Evolutionary conservation across 352 stramenopile species (phyloP).

Genomic region (Phytophthora idaei): DNA sequence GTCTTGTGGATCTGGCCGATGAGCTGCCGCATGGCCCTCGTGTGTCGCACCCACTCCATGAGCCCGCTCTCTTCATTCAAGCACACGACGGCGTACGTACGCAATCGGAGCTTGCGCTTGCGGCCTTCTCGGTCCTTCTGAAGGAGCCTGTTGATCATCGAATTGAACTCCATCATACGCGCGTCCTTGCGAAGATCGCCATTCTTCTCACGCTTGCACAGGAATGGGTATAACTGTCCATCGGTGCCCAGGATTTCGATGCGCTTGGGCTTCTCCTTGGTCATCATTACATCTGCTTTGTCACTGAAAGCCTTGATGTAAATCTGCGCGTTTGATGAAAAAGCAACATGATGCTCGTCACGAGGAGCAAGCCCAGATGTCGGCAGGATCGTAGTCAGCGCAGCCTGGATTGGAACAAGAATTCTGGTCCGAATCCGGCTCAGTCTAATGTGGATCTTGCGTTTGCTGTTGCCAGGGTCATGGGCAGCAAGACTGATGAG

Average conservation of each 20-base stretch:
- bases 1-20: constrained; percentile 90
- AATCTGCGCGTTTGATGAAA: constrained; percentile 71
- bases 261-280: constrained; percentile 99
- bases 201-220: constrained; percentile 98
- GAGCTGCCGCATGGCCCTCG: constrained; percentile 92
- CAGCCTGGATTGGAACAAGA: constrained; percentile 80
- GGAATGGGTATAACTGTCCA: constrained; percentile 86
- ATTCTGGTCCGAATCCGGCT: constrained; percentile 74
- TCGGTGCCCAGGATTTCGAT: constrained; percentile 89
- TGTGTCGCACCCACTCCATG: constrained; percentile 99
- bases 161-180: constrained; percentile 99
- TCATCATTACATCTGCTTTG: constrained; percentile 96
- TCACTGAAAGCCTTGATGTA: constrained; percentile 91
- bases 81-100: constrained; percentile 99
- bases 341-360: constrained; percentile 61
- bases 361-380: constrained; percentile 61
- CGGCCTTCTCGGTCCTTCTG: constrained; percentile 88
- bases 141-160: constrained; percentile 99
- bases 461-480: constrained; percentile 69
- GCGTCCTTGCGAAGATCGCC: constrained; percentile 99
- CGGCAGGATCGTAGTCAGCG: constrained; percentile 76
- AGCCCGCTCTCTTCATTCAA: constrained; percentile 99
- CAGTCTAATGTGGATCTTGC: constrained; percentile 84
- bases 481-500: constrained; percentile 94
- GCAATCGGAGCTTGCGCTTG: constrained; percentile 93